phyloP scores from a whole-genome alignment of 768 basidiomycete species.

The Boletus vermiculosoides region DNA sequence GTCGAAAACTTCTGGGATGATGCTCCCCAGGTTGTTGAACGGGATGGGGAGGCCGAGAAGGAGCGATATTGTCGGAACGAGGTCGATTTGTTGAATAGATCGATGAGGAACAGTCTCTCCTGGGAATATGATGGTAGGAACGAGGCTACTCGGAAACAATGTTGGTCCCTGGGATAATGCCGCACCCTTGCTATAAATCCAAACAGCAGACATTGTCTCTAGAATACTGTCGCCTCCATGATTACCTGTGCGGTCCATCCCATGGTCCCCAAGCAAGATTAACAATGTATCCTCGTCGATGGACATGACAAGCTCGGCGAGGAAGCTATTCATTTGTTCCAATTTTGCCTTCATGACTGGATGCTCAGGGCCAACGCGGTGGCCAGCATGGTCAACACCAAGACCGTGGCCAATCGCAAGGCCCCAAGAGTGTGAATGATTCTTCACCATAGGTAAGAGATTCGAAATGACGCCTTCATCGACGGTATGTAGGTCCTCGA shows the following conservation, averaged over 20 bases:
- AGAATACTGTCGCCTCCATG: slow-evolving; percentile 89
- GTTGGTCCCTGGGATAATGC: slow-evolving; percentile 40
- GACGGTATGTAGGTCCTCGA: slow-evolving; percentile 95
- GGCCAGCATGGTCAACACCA: slow-evolving; percentile 96
- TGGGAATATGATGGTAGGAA: slow-evolving; percentile 61
- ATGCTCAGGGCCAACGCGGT: slow-evolving; percentile 89
- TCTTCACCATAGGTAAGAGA: slow-evolving; percentile 74
- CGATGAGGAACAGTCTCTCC: slow-evolving; percentile 54
- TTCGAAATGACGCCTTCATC: slow-evolving; percentile 87
- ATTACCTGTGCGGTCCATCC: slow-evolving; percentile 93
- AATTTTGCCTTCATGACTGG: slow-evolving; percentile 84
- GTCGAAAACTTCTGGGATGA: slow-evolving; percentile 92
- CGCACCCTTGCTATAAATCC: slow-evolving; percentile 86
- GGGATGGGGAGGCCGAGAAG: slow-evolving; percentile 93
- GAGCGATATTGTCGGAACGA: slow-evolving; percentile 84
- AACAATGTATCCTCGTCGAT: slow-evolving; percentile 89
- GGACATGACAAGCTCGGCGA: slow-evolving; percentile 65
- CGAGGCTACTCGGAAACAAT: slow-evolving; percentile 46
- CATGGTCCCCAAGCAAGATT: slow-evolving; percentile 92
- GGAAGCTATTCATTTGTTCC: slow-evolving; percentile 80
- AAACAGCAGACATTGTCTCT: slow-evolving; percentile 83
- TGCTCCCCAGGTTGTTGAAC: slow-evolving; percentile 88
- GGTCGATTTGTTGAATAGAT: slow-evolving; percentile 87
- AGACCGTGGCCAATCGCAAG: slow-evolving; percentile 90
- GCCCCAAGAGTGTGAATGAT: slow-evolving; percentile 63